A percentile compares a stretch with the other conserved stretches of the same genome.
Conservation (phyloP, 768 basidiomycete species). For the Termitomyces sp. region DNA sequence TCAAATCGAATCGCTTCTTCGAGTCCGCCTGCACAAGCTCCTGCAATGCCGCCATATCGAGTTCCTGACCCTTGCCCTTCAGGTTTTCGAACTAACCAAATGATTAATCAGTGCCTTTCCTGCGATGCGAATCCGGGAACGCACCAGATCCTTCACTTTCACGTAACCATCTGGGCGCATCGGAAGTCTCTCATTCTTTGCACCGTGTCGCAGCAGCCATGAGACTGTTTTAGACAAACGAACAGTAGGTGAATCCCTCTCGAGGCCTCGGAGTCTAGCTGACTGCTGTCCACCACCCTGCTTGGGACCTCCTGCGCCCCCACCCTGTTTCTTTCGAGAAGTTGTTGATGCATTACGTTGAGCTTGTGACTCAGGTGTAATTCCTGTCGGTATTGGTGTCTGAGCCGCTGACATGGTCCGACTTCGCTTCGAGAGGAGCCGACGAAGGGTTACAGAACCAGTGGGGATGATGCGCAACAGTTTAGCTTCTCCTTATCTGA, state of each 20-base stretch:
- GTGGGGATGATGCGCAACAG: not conserved
- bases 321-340: conserved; percentile 5
- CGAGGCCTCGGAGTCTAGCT: conserved; percentile 52
- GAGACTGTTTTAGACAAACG: conserved; percentile 82
- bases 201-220: conserved; percentile 90
- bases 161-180: conserved; percentile 88
- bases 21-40: conserved; percentile 61
- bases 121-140: conserved; percentile 15
- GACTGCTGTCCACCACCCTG: conserved; percentile 8
- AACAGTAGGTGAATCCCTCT: conserved; percentile 61
- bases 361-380: not conserved
- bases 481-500: not conserved
- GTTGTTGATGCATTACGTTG: conserved; percentile 1
- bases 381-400: not conserved
- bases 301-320: conserved; percentile 4
- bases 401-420: not conserved
- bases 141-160: conserved; percentile 74
- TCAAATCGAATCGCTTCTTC: conserved; percentile 61
- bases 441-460: not conserved
- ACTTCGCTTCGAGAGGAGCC: not conserved
- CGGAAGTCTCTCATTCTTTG: conserved; percentile 63
- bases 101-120: too few species aligned
- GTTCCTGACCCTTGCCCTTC: conserved; percentile 46
- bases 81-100: conserved; percentile 59
- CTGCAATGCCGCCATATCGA: conserved; percentile 51